Conservation (phyloP, 2,329 filamentous ascomycete genomes). For the Ilyonectria mors-panacis region DNA sequence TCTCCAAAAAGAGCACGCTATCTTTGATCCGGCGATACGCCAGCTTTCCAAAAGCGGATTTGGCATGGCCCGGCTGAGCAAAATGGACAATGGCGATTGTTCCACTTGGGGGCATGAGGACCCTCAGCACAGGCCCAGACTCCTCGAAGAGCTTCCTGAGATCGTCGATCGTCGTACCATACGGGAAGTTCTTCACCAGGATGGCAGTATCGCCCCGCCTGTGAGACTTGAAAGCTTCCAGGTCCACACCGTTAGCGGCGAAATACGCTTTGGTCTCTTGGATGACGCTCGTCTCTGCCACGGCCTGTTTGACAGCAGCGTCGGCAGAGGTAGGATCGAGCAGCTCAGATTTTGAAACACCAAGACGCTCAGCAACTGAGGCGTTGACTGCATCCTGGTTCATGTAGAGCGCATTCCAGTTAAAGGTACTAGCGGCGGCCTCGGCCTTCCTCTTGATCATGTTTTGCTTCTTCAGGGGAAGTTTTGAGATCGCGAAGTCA, state of each 20-base stretch:
- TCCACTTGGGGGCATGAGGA: slow-evolving; percentile 92
- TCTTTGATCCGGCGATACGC: slow-evolving; percentile 94
- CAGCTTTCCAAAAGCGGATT: slow-evolving; percentile 85
- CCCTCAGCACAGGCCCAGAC: slow-evolving; percentile 83
- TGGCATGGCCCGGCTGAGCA: slow-evolving; percentile 82
- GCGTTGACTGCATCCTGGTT: slow-evolving; percentile 95
- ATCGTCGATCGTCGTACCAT: slow-evolving; percentile 84
- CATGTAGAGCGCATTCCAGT: slow-evolving; percentile 99
- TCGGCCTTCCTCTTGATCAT: slow-evolving; percentile 88
- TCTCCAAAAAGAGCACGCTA: slow-evolving; percentile 93
- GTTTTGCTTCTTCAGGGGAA: slow-evolving; percentile 95
- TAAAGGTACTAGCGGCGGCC: slow-evolving; percentile 84
- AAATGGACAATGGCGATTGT: slow-evolving; percentile 97
- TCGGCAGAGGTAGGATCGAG: slow-evolving; percentile 96
- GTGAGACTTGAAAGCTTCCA: slow-evolving; percentile 90
- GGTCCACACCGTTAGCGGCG: slow-evolving; percentile 86
- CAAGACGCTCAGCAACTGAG: slow-evolving; percentile 87
- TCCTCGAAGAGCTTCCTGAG: slow-evolving; percentile 86
- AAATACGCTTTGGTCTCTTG: slow-evolving; percentile 98
- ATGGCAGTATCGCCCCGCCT: slow-evolving; percentile 90
- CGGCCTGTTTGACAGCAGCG: slow-evolving; percentile 94
- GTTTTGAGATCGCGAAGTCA: slow-evolving; percentile 89
- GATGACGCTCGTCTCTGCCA: slow-evolving; percentile 96
- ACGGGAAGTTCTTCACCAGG: slow-evolving; percentile 94
- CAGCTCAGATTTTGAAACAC: slow-evolving; percentile 90